These are phyloP conservation scores for Boletus subparvulus DNA, from an alignment of 768 basidiomycete species.

Conservation along the genomic window DNA sequence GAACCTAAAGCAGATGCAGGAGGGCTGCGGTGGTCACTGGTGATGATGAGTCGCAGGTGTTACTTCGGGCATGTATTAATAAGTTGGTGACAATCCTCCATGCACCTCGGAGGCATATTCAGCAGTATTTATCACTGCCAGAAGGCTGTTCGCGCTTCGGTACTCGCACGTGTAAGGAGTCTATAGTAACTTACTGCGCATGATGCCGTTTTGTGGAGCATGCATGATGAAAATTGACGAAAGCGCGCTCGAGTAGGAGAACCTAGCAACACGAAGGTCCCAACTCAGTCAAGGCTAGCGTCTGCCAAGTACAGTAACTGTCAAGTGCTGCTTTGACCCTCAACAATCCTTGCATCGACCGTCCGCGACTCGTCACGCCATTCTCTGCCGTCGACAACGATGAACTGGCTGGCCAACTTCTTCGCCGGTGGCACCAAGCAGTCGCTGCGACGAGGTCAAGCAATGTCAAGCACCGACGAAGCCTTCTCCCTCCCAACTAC, in stretches of 20 bases:
- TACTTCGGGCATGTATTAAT: not conserved
- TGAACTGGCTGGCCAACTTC: slow-evolving; percentile 74
- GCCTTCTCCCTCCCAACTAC: slow-evolving; percentile 84
- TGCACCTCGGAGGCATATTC: not conserved
- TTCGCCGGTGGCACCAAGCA: slow-evolving; percentile 54
- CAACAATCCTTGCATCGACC: not conserved
- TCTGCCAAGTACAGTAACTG: not conserved
- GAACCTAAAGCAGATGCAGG: slow-evolving; percentile 45
- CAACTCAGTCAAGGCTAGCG: not conserved
- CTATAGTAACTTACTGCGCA: slow-evolving; percentile 9
- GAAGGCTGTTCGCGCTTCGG: not conserved
- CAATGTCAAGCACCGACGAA: slow-evolving; percentile 78
- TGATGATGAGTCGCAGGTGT: not conserved
- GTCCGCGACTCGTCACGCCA: slow-evolving; percentile 1
- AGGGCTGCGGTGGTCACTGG: slow-evolving; percentile 2
- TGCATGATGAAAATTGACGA: slow-evolving; percentile 4
- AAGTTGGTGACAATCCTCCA: not conserved
- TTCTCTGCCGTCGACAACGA: slow-evolving; percentile 30
- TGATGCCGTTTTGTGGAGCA: slow-evolving; percentile 19
- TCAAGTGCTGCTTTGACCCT: slow-evolving; percentile 9
- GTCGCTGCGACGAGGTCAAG: slow-evolving; percentile 56
- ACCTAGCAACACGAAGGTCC: not conserved
- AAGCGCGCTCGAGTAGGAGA: not conserved
- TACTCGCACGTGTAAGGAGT: slow-evolving; percentile 2
- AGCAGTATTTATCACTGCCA: not conserved